Base-by-base conservation (phyloP, 2,329 filamentous ascomycete species). In the Fusarium sp. region DNA sequence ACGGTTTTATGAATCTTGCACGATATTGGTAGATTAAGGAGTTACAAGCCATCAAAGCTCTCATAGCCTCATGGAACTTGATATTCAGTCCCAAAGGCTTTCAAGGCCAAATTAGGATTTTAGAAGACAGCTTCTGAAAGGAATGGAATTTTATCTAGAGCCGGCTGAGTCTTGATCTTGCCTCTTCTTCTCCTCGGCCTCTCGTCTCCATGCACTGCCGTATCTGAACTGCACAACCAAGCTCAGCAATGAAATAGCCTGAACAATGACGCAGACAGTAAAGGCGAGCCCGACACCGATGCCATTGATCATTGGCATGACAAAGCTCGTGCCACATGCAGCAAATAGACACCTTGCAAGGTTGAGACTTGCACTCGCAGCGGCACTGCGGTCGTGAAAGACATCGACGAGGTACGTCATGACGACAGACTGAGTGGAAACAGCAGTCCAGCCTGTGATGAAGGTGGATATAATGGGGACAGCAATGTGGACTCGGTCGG, bases 331-430 rank as follows among this genome's bases (percentile, higher is more conserved):
- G 0, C 84, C 85, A 0, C 82, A 85, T 0, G 87, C 87, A 0
- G 83, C 86, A 34, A 87, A 80, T 3, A 88, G 67, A 65, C 86
- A 89, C 39, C 86, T 75, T 1, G 84, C 83, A 3, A 89, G 78
- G 65, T 89, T 89, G 27, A 88, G 71, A 46, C 83, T 85, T 0
- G 87, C 87, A 46, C 81, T 87, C 0, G 86, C 86, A 0, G 84
- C 83, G 1, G 86, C 87, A 60, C 84, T 85, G 10, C 78, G 77
- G 12, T 83, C 81, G 0, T 82, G 81, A 62, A 86, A 89, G 0
- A 88, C 75, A 67, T 89, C 87, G 4, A 88, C 82, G 0, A 88
- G 78, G 60, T 86, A 88, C 0, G 86, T 88, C 76, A 82, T 85
- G 31, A 87, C 79, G 1, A 84, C 71, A 1, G 82, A 84, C 40